Base-by-base conservation (phyloP, 2,329 filamentous ascomycete species). In the Diaporthe vaccinii region DNA sequence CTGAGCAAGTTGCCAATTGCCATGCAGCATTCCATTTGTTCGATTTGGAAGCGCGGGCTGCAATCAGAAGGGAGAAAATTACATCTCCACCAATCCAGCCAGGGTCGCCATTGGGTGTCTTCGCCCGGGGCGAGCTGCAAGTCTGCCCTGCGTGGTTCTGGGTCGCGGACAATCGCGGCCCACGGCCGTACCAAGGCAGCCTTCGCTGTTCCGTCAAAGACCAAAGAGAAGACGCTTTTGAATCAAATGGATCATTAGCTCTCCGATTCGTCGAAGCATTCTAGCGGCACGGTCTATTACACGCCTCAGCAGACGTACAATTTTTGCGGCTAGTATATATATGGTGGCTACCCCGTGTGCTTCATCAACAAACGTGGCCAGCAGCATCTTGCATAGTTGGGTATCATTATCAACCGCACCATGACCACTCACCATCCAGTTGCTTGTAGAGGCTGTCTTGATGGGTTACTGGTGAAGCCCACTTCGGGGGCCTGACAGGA, bases 221-320 rank as follows among this genome's bases (percentile, higher is more conserved):
- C 22, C 41, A 55, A 25, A 34, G 8, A 10, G 25, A 46, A 12
- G n/a, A n/a, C 22, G n/a, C 36, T 53, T 41, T 34, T 44, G 58
- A 36, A 34, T 39, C 36, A 55, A 15, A 75, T 51, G 44, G 28
- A 53, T 14, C 14, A 28, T 53, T 41, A 14, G 25, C 59, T 25
- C 34, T 49, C 10, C 51, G 59, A 72, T 59, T 53, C n/a, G 58
- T 61, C 51, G 20, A 62, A 17, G 44, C 59, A 44, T 62, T 46
- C 34, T 20, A 53, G 31, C 31, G 31, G 46, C 65, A 22, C 31
- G 20, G 62, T 34, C 17, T 15, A 22, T 9, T n/a, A 31, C 20
- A 25, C 39, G 25, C 8, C 6, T 53, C 28, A 8, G 44, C 28
- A 31, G 39, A 41, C 53, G 69, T 70, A 59, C 3, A 34, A 20